Conservation (phyloP, 2,329 filamentous ascomycete species). For the Endocalyx cinctus region DNA sequence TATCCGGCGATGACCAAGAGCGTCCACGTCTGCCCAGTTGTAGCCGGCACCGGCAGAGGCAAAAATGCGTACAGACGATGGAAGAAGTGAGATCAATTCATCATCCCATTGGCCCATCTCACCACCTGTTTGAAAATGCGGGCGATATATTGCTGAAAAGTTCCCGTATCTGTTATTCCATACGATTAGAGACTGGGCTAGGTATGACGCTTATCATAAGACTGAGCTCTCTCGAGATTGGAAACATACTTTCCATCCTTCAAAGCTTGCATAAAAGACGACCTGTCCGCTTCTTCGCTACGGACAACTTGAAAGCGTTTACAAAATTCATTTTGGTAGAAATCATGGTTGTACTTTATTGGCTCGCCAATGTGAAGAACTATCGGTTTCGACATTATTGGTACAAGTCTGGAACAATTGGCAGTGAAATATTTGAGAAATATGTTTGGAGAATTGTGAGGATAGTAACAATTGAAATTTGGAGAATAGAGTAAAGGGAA, state of each 20-base stretch:
- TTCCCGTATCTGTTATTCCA: too few species aligned
- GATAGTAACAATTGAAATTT: too few species aligned
- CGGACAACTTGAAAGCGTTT: too few species aligned
- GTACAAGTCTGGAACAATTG: too few species aligned
- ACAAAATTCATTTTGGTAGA: slow-evolving; percentile 8
- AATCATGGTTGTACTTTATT: slow-evolving; percentile 15
- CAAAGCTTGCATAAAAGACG: slow-evolving; percentile 11
- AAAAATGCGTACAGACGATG: slow-evolving; percentile 49
- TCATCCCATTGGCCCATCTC: slow-evolving; percentile 62
- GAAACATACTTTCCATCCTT: slow-evolving; percentile 12
- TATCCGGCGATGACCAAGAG: slow-evolving; percentile 14
- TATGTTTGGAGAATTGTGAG: too few species aligned
- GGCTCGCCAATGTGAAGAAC: slow-evolving; percentile 14
- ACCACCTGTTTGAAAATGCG: slow-evolving; percentile 60
- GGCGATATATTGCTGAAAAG: slow-evolving; percentile 45
- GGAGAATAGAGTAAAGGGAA: too few species aligned
- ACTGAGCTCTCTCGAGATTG: slow-evolving; percentile 12
- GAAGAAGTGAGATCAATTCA: slow-evolving; percentile 52
- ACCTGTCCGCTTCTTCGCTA: too few species aligned
- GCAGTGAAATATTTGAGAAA: too few species aligned
- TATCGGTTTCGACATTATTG: slow-evolving; percentile 10
- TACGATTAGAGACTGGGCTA: too few species aligned
- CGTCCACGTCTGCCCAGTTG: slow-evolving; percentile 58
- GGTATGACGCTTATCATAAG: slow-evolving; percentile 9
- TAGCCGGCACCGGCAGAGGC: slow-evolving; percentile 59